Evolutionary conservation across 2,329 filamentous ascomycete genomes (phyloP), one percentile per base, ranked within the genome.

Genomic region (Myriosclerotinia duriaeana): DNA sequence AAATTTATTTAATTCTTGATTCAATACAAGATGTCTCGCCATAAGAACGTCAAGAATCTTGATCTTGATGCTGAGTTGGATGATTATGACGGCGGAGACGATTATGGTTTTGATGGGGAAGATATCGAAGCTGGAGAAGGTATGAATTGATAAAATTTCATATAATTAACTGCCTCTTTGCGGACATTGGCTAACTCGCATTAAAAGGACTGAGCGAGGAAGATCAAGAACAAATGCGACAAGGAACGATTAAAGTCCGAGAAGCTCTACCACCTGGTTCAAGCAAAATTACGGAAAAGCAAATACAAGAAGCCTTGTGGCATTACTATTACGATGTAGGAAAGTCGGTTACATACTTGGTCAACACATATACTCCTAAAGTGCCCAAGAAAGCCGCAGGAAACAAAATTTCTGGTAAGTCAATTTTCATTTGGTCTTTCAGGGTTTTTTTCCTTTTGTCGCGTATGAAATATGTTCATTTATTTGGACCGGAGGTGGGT

Each of bases 321-420:
- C 87, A 99, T 78, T 97, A 97, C 78, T 98, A 94, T 77, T 98
- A 93, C 76, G 93, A 99, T 74, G 83, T 97, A 40, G 89, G 88
- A 66, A 97, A 97, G 78, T 87, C 92, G 0, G 89, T 96, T 48
- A 83, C 85, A 66, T 97, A 96, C 75, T 79, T 99, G 67, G 85
- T 87, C 69, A 90, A 88, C 83, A 88, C 72, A 60, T 64, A 72
- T 58, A 69, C 69, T 12, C 71, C 70, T 38, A 76, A 74, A 64
- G 66, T 66, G 38, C 70, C 72, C 50, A 72, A 77, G 67, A 72
- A 67, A 53, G 64, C 46, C 26, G 60, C 48, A 46, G 66, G 74
- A 66, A 80, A 80, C 68, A 75, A 74, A 64, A 60, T 50, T 55
- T 69, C 74, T 75, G 75, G 76, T 77, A 69, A 69, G 76, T 75